Conservation (phyloP, 495 filamentous ascomycete species). For the Lepidopterella palustris region DNA sequence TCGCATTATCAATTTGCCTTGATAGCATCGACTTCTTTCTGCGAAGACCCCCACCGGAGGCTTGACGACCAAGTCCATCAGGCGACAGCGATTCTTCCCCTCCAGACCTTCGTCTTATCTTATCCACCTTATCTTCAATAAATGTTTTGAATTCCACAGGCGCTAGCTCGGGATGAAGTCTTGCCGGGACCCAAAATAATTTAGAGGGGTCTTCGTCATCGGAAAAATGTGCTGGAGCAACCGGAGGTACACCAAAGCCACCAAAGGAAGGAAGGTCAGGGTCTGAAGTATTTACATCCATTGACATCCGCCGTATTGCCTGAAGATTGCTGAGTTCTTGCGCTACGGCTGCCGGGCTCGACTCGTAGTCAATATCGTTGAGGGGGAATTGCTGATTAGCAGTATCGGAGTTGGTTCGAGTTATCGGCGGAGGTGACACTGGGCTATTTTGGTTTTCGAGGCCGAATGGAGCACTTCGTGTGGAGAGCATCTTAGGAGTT, state of each 20-base stretch:
- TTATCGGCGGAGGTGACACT: slow-evolving; percentile 53
- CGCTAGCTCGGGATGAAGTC: slow-evolving; percentile 89
- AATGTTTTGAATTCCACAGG: slow-evolving; percentile 97
- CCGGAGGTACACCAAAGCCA: slow-evolving; percentile 56
- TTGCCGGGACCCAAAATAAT: slow-evolving; percentile 92
- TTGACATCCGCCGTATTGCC: slow-evolving; percentile 92
- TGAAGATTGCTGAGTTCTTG: slow-evolving; percentile 95
- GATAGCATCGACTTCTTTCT: slow-evolving; percentile 97
- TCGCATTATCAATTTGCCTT: slow-evolving; percentile 71
- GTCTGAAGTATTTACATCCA: slow-evolving; percentile 93
- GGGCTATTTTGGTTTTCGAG: slow-evolving; percentile 49
- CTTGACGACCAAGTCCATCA: slow-evolving; percentile 56
- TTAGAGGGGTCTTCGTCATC: slow-evolving; percentile 83
- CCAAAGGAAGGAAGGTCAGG: slow-evolving; percentile 87
- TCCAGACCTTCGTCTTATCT: slow-evolving; percentile 77
- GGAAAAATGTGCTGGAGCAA: slow-evolving; percentile 65
- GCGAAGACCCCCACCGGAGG: slow-evolving; percentile 57
- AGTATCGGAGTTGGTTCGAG: slow-evolving; percentile 56
- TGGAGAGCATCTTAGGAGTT: slow-evolving; percentile 6
- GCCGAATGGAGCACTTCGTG: slow-evolving; percentile 44
- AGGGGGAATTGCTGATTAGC: slow-evolving; percentile 73
- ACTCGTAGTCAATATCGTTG: slow-evolving; percentile 87
- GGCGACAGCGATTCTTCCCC: slow-evolving; percentile 59
- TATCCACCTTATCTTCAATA: slow-evolving; percentile 82
- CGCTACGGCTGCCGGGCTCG: slow-evolving; percentile 81